phyloP scores from a whole-genome alignment of 441 rosid genomes.

The Erodium chrysanthum region DNA sequence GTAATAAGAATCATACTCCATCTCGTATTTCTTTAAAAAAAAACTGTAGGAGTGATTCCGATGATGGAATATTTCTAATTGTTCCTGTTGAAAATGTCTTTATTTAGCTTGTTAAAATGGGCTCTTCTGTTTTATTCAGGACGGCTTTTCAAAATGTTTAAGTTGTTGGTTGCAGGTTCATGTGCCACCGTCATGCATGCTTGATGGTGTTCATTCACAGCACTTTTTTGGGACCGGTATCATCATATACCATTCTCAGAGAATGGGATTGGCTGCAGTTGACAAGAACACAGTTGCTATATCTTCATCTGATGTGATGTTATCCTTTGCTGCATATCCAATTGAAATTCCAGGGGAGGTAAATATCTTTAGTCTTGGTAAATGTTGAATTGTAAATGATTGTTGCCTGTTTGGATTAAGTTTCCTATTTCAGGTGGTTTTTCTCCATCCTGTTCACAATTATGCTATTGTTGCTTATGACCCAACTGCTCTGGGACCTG shows the following conservation, averaged over 20 bases:
- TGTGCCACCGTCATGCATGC: conserved; percentile 87
- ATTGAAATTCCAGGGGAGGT: conserved; percentile 98
- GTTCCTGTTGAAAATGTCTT: not conserved
- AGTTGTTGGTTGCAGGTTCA: conserved; percentile 50
- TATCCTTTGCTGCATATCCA: conserved; percentile 94
- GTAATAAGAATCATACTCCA: not conserved
- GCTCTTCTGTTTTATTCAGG: not conserved
- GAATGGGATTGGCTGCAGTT: conserved; percentile 86
- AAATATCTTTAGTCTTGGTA: conserved; percentile 17
- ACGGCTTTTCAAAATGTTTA: not conserved
- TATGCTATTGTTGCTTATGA: conserved; percentile 88
- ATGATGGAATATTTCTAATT: not conserved
- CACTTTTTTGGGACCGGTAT: conserved; percentile 86
- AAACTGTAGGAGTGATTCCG: not conserved
- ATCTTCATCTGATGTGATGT: conserved; percentile 82
- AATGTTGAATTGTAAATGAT: not conserved
- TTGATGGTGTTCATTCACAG: conserved; percentile 84
- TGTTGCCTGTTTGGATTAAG: conserved; percentile 20
- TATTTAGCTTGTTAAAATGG: not conserved
- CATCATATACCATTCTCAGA: conserved; percentile 70
- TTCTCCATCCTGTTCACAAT: conserved; percentile 95
- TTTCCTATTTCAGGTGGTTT: conserved; percentile 59
- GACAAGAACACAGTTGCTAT: conserved; percentile 86
- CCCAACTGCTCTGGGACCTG: conserved; percentile 64
- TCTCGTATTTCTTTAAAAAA: not conserved